These are phyloP conservation scores for Turritis glabra DNA, from an alignment of 345 rosid genomes.

Conservation along the genomic window DNA sequence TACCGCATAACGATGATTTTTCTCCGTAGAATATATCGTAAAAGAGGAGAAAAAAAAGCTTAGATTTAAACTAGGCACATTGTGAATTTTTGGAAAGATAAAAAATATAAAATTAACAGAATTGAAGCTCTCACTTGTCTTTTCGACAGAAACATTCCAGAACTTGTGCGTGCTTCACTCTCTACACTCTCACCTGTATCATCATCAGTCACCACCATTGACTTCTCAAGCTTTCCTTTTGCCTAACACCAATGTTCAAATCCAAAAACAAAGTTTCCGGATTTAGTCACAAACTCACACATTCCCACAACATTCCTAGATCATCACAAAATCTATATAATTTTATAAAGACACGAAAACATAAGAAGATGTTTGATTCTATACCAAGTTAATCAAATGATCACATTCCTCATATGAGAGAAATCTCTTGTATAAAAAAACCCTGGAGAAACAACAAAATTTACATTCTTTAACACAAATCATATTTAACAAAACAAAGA, in stretches of 20 bases:
- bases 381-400: constrained; percentile 74
- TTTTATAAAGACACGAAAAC: not conserved
- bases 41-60: no score
- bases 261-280: not conserved
- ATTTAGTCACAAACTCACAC: not conserved
- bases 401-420: constrained; percentile 76
- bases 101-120: no score
- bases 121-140: constrained; percentile 54
- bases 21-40: no score
- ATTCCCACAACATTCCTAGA: not conserved
- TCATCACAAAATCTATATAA: constrained; percentile 6
- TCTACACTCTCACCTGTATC: constrained; percentile 64
- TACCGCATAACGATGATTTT: not conserved
- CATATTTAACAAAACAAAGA: not conserved
- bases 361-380: not conserved
- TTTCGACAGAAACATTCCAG: constrained; percentile 78
- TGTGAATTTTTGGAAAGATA: no score
- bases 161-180: constrained; percentile 85
- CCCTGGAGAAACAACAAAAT: constrained; percentile 52
- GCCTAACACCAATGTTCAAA: constrained; percentile 51
- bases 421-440: constrained; percentile 68
- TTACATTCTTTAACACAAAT: not conserved
- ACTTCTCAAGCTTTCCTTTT: constrained; percentile 70
- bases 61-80: not conserved
- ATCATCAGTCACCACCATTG: constrained; percentile 87